Evolutionary conservation across 352 stramenopile species (phyloP), one percentile per base, ranked within the genome.

Genomic region (Phytophthora tubulina): DNA sequence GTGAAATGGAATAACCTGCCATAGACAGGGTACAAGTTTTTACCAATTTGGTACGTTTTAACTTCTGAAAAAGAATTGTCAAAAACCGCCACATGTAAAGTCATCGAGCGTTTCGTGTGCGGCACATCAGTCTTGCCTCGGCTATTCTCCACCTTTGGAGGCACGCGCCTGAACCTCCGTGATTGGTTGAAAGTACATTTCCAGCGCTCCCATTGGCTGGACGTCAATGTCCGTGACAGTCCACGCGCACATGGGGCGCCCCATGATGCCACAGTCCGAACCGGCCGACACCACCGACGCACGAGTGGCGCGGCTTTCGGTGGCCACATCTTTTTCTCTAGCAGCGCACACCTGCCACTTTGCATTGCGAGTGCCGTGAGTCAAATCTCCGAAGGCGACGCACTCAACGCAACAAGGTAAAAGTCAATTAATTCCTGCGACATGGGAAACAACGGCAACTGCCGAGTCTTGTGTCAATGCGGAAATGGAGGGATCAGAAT

Each of bases 211-310:
- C 10, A 77, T 77, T 77, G 70, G 70, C 54, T 76, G 56, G 30
- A 38, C 15, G 42, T 39, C 52, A 33, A 54, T 58, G 7, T 11
- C 35, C 27, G 52, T 67, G 55, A 45, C 52, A 7, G 55, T 72
- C 50, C 42, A 59, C 32, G 42, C 21, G 36, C 59, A 62, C 41
- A 45, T 44, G n/a, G 49, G 17, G 14, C 14, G 14, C 31, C 50
- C 7, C 39, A 62, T 73, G 52, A 73, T 77, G 63, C 64, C 70
- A 76, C 56, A 72, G 55, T 75, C 51, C 50, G 56, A 69, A 72
- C 63, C 46, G 13, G 67, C 36, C 58, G 15, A 33, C 49, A 46
- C 52, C 50, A 59, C 55, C 36, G 49, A 51, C 46, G 61, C 35
- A 53, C 59, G 44, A 75, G 39, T 48, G 41, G 48, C 61, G 32